Percentiles rank a stretch among this genome's conserved stretches.
phyloP scores from a whole-genome alignment of 768 basidiomycete species.

The Phlegmacium glaucopus region DNA sequence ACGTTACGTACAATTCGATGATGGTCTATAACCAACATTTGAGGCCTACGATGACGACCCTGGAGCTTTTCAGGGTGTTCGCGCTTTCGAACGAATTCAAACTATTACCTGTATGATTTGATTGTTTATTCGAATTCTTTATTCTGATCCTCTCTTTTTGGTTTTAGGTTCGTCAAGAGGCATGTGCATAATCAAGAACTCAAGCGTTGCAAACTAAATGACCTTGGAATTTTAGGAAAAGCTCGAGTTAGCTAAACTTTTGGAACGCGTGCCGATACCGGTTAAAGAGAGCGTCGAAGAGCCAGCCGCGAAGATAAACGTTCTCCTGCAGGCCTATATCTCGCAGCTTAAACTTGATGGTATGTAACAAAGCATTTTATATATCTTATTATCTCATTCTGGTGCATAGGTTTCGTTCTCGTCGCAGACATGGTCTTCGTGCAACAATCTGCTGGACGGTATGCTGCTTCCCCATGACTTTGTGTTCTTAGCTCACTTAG shows the following conservation, averaged over 20 bases:
- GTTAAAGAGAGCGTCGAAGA: constrained; percentile 97
- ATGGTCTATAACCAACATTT: constrained; percentile 94
- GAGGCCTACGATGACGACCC: constrained; percentile 76
- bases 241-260: constrained; percentile 81
- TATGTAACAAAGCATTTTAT: constrained; percentile 13
- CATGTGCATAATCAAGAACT: neutral
- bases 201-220: neutral
- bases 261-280: constrained; percentile 95
- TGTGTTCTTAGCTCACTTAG: neutral
- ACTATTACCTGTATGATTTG: constrained; percentile 63
- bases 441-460: constrained; percentile 94
- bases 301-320: constrained; percentile 96
- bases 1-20: constrained; percentile 95
- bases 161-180: constrained; percentile 66
- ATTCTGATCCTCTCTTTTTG: neutral
- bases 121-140: constrained; percentile 1
- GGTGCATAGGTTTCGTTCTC: constrained; percentile 63
- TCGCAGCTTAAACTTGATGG: constrained; percentile 92
- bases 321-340: constrained; percentile 91
- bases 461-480: constrained; percentile 6
- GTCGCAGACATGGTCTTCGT: constrained; percentile 96
- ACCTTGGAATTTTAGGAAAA: constrained; percentile 51
- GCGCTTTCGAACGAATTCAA: constrained; percentile 96
- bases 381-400: neutral
- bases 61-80: constrained; percentile 95